phyloP scores from a whole-genome alignment of 2,329 filamentous ascomycete species.

The Neocatenulostroma microsporum region DNA sequence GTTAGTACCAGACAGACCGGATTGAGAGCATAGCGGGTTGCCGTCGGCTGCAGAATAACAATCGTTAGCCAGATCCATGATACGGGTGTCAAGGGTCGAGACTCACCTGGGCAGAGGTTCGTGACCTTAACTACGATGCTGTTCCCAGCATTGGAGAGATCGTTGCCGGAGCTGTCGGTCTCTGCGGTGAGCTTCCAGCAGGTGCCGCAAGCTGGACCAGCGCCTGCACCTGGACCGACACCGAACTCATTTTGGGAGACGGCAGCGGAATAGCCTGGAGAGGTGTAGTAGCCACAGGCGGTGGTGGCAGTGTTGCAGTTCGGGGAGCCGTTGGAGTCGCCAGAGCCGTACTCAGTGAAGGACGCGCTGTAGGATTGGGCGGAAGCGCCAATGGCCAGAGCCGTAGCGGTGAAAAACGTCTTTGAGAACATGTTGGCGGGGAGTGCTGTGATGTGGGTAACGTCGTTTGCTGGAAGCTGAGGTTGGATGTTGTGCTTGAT shows the following conservation, averaged over 20 bases:
- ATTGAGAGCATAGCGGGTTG: slow-evolving; percentile 34
- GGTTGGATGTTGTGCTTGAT: background rate
- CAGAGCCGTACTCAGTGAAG: slow-evolving; percentile 30
- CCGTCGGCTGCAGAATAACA: no score
- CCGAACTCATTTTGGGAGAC: slow-evolving; percentile 35
- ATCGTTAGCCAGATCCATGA: no score
- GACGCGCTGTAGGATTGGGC: slow-evolving; percentile 23
- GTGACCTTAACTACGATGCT: slow-evolving; percentile 34
- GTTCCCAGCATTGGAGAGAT: slow-evolving; percentile 25
- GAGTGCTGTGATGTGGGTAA: no score
- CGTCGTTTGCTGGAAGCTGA: no score
- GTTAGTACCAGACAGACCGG: slow-evolving; percentile 27
- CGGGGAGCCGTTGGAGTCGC: slow-evolving; percentile 26
- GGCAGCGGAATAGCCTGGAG: slow-evolving; percentile 30
- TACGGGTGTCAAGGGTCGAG: background rate
- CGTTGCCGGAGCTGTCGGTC: slow-evolving; percentile 27
- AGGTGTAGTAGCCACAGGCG: slow-evolving; percentile 31
- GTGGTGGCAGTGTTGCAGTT: slow-evolving; percentile 32
- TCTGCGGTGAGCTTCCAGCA: slow-evolving; percentile 33
- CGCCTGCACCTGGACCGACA: slow-evolving; percentile 30
- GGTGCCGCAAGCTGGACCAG: slow-evolving; percentile 34
- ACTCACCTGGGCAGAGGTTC: slow-evolving; percentile 32
- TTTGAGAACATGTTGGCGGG: slow-evolving; percentile 2
- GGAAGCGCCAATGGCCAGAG: slow-evolving; percentile 3
- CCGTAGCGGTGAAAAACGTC: background rate